Conservation (phyloP, 345 rosid genomes). For the Eucalyptus viminalis region DNA sequence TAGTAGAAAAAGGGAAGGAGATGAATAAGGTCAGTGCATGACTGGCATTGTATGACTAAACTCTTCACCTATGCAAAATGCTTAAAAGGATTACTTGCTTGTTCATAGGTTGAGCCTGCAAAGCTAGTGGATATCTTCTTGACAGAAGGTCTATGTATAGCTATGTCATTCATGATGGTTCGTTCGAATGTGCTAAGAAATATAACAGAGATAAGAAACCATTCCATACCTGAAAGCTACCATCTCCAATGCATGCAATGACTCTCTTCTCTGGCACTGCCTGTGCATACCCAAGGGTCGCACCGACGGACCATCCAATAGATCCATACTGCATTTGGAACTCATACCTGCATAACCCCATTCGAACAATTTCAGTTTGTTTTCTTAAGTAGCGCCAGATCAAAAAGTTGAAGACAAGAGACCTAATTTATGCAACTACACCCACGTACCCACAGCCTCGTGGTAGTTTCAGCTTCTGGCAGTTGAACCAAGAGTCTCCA, state of each 20-base stretch:
- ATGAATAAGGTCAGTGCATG: not conserved
- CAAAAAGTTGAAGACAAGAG: not conserved
- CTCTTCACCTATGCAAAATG: not conserved
- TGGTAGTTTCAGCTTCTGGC: slow-evolving; percentile 72
- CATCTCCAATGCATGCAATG: slow-evolving; percentile 77
- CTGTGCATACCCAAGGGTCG: slow-evolving; percentile 71
- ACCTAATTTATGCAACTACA: not conserved
- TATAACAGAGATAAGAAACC: not conserved
- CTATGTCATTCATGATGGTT: not conserved
- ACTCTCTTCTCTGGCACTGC: slow-evolving; percentile 61
- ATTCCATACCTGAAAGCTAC: slow-evolving; percentile 63
- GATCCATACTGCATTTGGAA: slow-evolving; percentile 90
- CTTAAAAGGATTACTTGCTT: slow-evolving; percentile 10
- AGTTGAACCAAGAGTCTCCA: slow-evolving; percentile 84
- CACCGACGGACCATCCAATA: slow-evolving; percentile 83
- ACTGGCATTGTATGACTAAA: not conserved
- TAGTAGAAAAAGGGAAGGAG: not conserved
- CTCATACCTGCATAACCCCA: slow-evolving; percentile 37
- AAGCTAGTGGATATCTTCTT: not conserved
- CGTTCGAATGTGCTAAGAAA: not conserved
- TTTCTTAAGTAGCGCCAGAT: not conserved
- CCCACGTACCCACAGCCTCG: slow-evolving; percentile 55
- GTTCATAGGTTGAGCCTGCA: slow-evolving; percentile 57
- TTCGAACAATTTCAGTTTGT: not conserved
- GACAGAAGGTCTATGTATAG: not conserved